Evolutionary conservation across 2,329 filamentous ascomycete species (phyloP), one percentile per base, ranked within the genome.

Genomic region (Curvularia spicifera): DNA sequence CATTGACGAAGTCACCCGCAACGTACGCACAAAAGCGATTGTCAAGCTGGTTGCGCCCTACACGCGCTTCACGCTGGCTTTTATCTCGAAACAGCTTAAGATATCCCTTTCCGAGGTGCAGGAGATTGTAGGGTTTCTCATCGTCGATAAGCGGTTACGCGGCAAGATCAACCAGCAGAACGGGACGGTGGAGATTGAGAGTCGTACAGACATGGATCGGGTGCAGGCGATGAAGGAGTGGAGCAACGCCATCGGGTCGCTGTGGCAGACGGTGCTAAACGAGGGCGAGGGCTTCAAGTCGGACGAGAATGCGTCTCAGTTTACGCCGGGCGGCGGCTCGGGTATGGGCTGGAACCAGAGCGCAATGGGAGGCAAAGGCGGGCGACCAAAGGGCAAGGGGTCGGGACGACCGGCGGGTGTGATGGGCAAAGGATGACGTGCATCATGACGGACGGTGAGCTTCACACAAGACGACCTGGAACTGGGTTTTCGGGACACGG

Each of bases 1-100:
- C 75, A 99, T 99, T 68, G 95, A 98, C 77, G 95, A 99, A 79
- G 94, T 99, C 56, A 99, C 94, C 51, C 91, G 95, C 43, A 97
- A 95, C 78, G 97, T 99, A 90, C 91, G 95, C 53, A 98, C 93
- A 65, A 97, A 97, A 82, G 94, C 93, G 1, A 88, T 98, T 9
- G 81, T 97, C 63, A 97, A 95, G 79, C 83, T 98, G 24, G 95
- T 98, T 63, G 93, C 93, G 4, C 95, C 95, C 0, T 99, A 98
- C 81, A 96, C 91, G 5, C 88, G 93, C 51, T 97, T 98, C 85
- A 91, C 90, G 63, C 82, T 98, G 24, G 82, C 83, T 20, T 97
- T 96, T 83, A 92, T 99, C 67, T 93, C 93, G 28, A 89, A 89
- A 69, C 89, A 94, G 70, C 89, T 99, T 63, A 90, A 90, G 75